Evolutionary conservation across 2,329 filamentous ascomycete genomes (phyloP), one percentile per base, ranked within the genome.

Genomic region (Paradendryphiella salina): DNA sequence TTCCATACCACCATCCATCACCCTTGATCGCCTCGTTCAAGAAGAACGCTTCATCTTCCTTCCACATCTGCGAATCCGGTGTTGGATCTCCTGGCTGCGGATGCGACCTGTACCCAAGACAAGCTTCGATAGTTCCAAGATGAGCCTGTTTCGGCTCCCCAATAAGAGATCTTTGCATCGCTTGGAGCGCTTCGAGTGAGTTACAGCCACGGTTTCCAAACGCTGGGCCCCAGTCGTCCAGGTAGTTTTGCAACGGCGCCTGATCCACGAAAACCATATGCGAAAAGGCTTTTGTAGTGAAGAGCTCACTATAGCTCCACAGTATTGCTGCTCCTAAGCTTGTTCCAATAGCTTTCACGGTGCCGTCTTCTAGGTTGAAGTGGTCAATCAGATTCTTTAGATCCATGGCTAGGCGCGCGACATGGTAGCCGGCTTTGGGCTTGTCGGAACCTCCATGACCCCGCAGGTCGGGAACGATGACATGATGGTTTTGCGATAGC

Each of bases 211-310:
- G 57, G 20, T 68, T 67, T 0, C 61, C 63, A 21, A 56, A 56
- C 14, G 50, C 53, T 0, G 53, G 31, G 1, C 61, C 64, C 66
- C 66, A 69, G 17, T 67, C 64, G 3, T 54, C 44, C 2, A 54
- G 35, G 42, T 65, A 64, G 17, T 66, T 61, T 11, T 69, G 66
- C 14, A 69, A 39, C 3, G 66, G 66, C 0, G 60, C 56, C 35
- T 69, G 66, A 35, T 69, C 66, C 3, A 69, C 66, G 31, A 64
- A 69, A 5, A 69, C 28, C 29, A 68, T 52, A 15, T 59, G 57
- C 0, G 56, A 56, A 38, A 67, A 68, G 0, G 47, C 31, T 10
- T 31, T 37, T 1, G 63, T 50, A 6, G 51, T 63, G 38, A 68
- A 69, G 1, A 69, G 48, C 29, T 68, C 65, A n/a, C 56, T 54